These are phyloP conservation scores for Torulaspora microellipsoides DNA, from an alignment of 805 yeast genomes.

Conservation along the genomic window DNA sequence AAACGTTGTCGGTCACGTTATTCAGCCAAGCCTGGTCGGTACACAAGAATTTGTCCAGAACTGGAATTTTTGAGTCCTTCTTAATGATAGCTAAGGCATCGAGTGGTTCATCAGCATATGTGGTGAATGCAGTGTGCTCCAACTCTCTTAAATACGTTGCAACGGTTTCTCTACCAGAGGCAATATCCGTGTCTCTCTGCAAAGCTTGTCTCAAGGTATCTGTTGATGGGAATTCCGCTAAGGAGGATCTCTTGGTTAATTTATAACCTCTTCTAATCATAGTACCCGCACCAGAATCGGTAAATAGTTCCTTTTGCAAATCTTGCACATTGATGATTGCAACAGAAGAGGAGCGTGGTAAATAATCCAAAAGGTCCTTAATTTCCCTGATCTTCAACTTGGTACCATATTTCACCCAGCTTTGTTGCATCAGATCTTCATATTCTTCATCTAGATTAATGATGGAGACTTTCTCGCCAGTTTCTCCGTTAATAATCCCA, in stretches of 20 bases:
- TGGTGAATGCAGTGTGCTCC: constrained; percentile 57
- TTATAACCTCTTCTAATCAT: constrained; percentile 96
- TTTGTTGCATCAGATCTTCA: constrained; percentile 81
- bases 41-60: constrained; percentile 79
- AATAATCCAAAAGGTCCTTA: constrained; percentile 84
- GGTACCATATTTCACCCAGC: constrained; percentile 99
- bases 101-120: constrained; percentile 92
- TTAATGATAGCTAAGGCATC: constrained; percentile 88
- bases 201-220: constrained; percentile 75
- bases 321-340: constrained; percentile 95
- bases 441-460: constrained; percentile 96
- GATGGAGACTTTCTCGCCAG: constrained; percentile 82
- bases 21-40: constrained; percentile 94
- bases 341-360: constrained; percentile 96
- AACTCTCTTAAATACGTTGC: constrained; percentile 76
- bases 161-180: constrained; percentile 64
- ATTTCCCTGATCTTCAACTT: constrained; percentile 95
- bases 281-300: constrained; percentile 99
- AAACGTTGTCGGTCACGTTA: constrained; percentile 92
- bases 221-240: constrained; percentile 65
- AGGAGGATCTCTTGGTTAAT: constrained; percentile 63
- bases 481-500: constrained; percentile 88
- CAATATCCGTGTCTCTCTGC: constrained; percentile 69
- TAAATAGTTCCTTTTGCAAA: constrained; percentile 92
- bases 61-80: constrained; percentile 51